Evolutionary conservation across 495 filamentous ascomycete genomes (phyloP).

Genomic region (Penicillium samsonianum): DNA sequence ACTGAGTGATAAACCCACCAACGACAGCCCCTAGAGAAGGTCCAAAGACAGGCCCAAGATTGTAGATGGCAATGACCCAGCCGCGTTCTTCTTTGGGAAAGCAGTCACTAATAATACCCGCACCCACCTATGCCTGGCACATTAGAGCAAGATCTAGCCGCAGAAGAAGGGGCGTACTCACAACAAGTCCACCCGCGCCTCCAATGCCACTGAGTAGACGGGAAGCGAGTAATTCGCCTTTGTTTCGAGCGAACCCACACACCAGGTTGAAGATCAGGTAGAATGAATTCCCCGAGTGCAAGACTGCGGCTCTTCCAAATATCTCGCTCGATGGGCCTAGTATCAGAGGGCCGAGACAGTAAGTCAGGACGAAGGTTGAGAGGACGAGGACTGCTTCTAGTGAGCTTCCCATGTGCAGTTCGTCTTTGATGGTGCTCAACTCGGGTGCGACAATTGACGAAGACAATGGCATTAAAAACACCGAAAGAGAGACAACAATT

Average conservation of each 20-base stretch:
- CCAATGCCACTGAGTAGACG: slow-evolving; percentile 4
- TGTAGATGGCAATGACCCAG: slow-evolving; percentile 57
- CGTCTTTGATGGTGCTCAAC: slow-evolving; percentile 48
- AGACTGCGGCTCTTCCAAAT: slow-evolving; percentile 53
- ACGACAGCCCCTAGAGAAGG: slow-evolving; percentile 56
- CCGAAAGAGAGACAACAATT: slow-evolving; percentile 2
- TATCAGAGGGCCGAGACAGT: slow-evolving; percentile 49
- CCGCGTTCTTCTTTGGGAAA: slow-evolving; percentile 58
- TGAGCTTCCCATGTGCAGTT: slow-evolving; percentile 54
- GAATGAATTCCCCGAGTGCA: slow-evolving; percentile 53
- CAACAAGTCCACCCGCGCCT: slow-evolving; percentile 4
- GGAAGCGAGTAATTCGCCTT: slow-evolving; percentile 47
- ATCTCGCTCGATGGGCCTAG: slow-evolving; percentile 60
- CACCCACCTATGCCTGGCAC: slow-evolving; percentile 6
- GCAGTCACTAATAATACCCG: slow-evolving; percentile 50
- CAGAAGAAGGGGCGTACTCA: slow-evolving; percentile 22
- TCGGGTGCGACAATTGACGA: slow-evolving; percentile 66
- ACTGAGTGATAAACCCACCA: slow-evolving; percentile 58
- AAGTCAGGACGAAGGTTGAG: slow-evolving; percentile 49
- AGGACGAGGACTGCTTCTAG: slow-evolving; percentile 52
- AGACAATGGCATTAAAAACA: slow-evolving; percentile 34
- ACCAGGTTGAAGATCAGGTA: slow-evolving; percentile 57
- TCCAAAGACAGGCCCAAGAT: slow-evolving; percentile 53
- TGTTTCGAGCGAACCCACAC: slow-evolving; percentile 50
- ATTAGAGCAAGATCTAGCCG: neutral